Evolutionary conservation across 1,139 yeast species (phyloP).

Genomic region (Wickerhamomyces sp.): DNA sequence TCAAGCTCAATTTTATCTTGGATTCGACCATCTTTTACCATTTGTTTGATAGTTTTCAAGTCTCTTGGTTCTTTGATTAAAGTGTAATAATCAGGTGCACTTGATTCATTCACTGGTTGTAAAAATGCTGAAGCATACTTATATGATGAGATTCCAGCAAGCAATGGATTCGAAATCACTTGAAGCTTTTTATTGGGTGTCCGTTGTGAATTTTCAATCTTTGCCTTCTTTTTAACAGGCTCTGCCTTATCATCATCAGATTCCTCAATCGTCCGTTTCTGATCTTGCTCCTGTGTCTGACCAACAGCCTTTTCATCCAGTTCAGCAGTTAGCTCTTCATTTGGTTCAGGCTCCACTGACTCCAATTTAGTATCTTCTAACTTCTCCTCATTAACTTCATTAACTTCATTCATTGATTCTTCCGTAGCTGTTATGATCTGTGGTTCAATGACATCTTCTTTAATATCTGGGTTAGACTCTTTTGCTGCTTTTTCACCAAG

Average conservation of each 20-base stretch:
- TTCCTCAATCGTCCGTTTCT: not conserved
- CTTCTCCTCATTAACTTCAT: not conserved
- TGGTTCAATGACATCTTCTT: too few relatives aligned
- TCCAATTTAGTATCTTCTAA: conserved; percentile 1
- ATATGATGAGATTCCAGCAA: conserved; percentile 64
- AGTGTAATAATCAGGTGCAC: conserved; percentile 65
- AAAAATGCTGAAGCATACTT: conserved; percentile 72
- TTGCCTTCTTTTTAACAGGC: conserved; percentile 5
- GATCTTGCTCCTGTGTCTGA: not conserved
- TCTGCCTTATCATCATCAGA: conserved; percentile 1
- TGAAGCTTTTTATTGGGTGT: conserved; percentile 18
- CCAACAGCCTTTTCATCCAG: not conserved
- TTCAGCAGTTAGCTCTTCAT: not conserved
- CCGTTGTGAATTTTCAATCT: conserved; percentile 9
- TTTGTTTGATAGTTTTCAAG: conserved; percentile 54
- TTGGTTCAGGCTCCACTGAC: not conserved
- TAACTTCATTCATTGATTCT: too few relatives aligned
- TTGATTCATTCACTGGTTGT: conserved; percentile 61
- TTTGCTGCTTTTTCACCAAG: too few relatives aligned
- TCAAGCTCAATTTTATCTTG: conserved; percentile 49
- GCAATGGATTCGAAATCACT: conserved; percentile 44
- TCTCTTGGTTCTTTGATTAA: conserved; percentile 65
- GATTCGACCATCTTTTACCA: conserved; percentile 56
- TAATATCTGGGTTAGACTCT: too few relatives aligned
- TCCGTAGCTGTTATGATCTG: too few relatives aligned